Conservation (phyloP, 257 asterid species). For the Fraxinus cuspidata region DNA sequence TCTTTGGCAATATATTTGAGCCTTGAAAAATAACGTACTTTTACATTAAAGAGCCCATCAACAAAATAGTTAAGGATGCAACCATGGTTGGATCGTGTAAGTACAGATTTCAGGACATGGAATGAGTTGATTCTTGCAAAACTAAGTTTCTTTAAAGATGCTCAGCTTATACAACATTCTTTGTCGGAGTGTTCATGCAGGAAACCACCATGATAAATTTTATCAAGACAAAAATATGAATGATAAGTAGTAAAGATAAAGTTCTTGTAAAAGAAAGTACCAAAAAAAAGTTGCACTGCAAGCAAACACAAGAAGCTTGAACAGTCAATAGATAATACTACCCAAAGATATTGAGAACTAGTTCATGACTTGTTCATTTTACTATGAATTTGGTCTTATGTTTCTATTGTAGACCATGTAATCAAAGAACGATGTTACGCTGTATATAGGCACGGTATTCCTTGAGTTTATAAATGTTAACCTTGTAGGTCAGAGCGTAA, state of each 20-base stretch:
- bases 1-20: background rate
- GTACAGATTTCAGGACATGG: background rate
- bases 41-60: background rate
- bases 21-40: background rate
- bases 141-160: background rate
- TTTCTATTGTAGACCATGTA: background rate
- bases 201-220: background rate
- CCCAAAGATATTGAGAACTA: background rate
- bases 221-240: background rate
- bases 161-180: background rate
- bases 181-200: background rate
- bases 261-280: background rate
- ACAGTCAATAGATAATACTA: background rate
- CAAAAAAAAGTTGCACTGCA: background rate
- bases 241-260: background rate
- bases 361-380: background rate
- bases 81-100: background rate
- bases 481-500: background rate
- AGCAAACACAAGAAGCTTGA: background rate
- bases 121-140: background rate
- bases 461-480: background rate
- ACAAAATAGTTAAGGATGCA: background rate
- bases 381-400: background rate
- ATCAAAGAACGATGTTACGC: background rate
- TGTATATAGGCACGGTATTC: background rate